Base-by-base conservation (phyloP, 2,329 filamentous ascomycete genomes). In the Diaporthe eres region DNA sequence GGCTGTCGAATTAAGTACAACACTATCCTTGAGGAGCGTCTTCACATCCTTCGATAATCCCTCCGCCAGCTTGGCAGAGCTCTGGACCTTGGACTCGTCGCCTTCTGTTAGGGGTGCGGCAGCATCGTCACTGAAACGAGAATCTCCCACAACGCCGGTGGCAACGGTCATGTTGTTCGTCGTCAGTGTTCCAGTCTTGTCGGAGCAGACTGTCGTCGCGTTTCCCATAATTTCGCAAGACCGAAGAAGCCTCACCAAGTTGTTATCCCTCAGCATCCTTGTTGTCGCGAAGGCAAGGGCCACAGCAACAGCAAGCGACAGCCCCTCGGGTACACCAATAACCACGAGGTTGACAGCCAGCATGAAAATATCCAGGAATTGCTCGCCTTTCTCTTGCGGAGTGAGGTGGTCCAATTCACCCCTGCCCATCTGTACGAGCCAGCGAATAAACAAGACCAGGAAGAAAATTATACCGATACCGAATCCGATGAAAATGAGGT, bases 181-280 rank as follows among this genome's bases (percentile, higher is more conserved):
- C 0, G 91, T 93, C 22, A 93, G 83, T 17, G 92, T 93, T 72
- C 92, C 92, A 5, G 92, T 93, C 82, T 93, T 93, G 81, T 95
- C 94, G 2, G 94, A 95, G 84, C 94, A 96, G 67, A 96, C 92
- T 0, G 93, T 94, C 1, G 91, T 92, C 3, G 91, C 91, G 79
- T 94, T 94, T 3, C 92, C 92, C 92, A 94, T 94, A 8, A 92
- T 93, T 81, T 94, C 92, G 82, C 92, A 94, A 76, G 92, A 92
- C 74, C 91, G 89, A 22, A 94, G 87, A 61, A 93, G 87, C 76
- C 92, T 90, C 22, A 94, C 92, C 58, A 94, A 83, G 78, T 94
- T 94, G 84, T 93, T 93, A 82, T 94, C 92, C 79, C 92, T 92
- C 47, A 93, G 84, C 89, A 94, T 93, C 65, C 91, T 88, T 47